Conservation (phyloP, 2,329 filamentous ascomycete species). For the Pseudocercospora musae region DNA sequence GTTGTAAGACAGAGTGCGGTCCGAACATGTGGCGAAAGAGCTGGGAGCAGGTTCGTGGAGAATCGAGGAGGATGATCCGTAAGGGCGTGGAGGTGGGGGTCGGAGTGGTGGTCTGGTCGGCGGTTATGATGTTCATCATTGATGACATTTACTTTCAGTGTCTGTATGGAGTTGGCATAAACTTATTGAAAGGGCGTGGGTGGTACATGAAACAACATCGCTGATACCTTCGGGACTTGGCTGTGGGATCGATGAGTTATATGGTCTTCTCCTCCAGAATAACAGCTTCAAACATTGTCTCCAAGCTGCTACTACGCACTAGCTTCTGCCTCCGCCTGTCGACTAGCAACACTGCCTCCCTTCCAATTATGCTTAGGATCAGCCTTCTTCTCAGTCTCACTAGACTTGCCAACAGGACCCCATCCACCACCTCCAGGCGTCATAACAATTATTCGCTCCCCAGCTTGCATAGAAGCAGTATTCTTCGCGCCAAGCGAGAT, state of each 20-base stretch:
- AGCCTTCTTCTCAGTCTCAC: slow-evolving; percentile 38
- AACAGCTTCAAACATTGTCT: too few relatives aligned
- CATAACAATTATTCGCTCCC: slow-evolving; percentile 72
- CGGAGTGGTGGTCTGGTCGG: not conserved
- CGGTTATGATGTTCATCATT: not conserved
- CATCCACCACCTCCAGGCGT: slow-evolving; percentile 80
- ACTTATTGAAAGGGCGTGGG: too few relatives aligned
- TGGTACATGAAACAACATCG: too few relatives aligned
- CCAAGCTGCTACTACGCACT: slow-evolving; percentile 30
- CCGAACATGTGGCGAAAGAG: not conserved
- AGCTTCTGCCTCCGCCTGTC: slow-evolving; percentile 53
- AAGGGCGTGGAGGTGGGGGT: not conserved
- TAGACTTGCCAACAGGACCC: slow-evolving; percentile 61
- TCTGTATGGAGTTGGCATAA: too few relatives aligned
- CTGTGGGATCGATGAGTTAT: not conserved
- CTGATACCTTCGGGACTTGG: not conserved
- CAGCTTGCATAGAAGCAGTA: slow-evolving; percentile 69
- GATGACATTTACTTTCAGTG: not conserved
- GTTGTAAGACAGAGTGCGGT: not conserved
- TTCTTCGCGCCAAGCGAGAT: slow-evolving; percentile 80
- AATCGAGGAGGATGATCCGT: not conserved
- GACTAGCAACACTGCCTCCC: slow-evolving; percentile 56
- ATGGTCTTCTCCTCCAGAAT: too few relatives aligned
- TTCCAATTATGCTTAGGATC: slow-evolving; percentile 62
- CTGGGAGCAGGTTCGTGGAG: not conserved